Evolutionary conservation across 1,284 basidiomycete species (phyloP).

Genomic region (Meripilus lineatus): DNA sequence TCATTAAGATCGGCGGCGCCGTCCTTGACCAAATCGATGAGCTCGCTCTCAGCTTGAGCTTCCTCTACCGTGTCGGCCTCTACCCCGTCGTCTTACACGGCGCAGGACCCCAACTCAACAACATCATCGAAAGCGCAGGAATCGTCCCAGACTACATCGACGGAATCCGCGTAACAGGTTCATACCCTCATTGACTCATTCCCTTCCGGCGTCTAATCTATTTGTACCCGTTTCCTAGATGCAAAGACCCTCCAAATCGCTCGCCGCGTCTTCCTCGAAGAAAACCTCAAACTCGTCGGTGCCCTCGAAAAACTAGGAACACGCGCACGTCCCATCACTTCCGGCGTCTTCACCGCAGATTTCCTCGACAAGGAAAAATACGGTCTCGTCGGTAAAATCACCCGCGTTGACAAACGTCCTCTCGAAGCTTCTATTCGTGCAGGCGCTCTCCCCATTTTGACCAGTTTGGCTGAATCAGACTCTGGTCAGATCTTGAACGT

Average conservation of each 20-base stretch:
- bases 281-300: conserved; percentile 89
- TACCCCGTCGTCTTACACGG: conserved; percentile 95
- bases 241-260: conserved; percentile 90
- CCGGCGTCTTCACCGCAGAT: conserved; percentile 92
- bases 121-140: conserved; percentile 86
- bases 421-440: conserved; percentile 93
- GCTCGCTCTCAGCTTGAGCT: conserved; percentile 87
- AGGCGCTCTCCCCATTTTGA: conserved; percentile 90
- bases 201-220: conserved; percentile 5
- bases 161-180: conserved; percentile 91
- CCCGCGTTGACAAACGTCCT: conserved; percentile 88
- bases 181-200: conserved; percentile 19
- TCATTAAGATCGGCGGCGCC: conserved; percentile 93
- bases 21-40: conserved; percentile 89
- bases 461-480: conserved; percentile 84
- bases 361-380: conserved; percentile 94
- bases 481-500: conserved; percentile 96
- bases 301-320: conserved; percentile 91
- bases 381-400: conserved; percentile 92
- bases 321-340: conserved; percentile 92
- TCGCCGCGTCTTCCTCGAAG: conserved; percentile 92
- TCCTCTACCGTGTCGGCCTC: conserved; percentile 89
- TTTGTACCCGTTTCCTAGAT: conserved; percentile 40
- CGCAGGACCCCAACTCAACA: conserved; percentile 92
- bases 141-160: conserved; percentile 94